Evolutionary conservation across 192 early-diverging fungal species (phyloP).

Genomic region (Jimgerdemannia lactiflua): DNA sequence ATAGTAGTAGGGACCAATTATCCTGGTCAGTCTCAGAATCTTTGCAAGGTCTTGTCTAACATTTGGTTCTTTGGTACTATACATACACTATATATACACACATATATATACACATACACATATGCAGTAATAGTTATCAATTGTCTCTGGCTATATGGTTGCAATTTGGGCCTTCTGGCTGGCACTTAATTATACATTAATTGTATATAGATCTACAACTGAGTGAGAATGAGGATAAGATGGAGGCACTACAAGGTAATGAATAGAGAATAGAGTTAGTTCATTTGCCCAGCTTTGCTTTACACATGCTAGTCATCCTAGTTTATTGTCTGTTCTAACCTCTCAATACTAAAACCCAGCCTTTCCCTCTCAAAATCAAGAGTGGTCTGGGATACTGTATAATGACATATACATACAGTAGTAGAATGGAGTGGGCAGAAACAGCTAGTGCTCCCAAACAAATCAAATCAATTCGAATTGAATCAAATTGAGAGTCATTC

Average conservation of each 20-base stretch:
- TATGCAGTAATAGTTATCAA: no score
- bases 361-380: background rate
- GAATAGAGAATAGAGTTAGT: background rate
- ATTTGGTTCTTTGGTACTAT: no score
- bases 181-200: no score
- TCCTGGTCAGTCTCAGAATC: no score
- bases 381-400: background rate
- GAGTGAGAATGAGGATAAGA: background rate
- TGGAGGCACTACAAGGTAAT: background rate
- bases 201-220: background rate
- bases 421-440: background rate
- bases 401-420: background rate
- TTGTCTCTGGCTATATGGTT: no score
- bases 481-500: no score
- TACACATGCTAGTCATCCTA: background rate
- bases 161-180: no score
- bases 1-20: no score
- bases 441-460: background rate
- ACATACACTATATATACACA: no score
- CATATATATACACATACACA: no score
- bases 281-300: background rate
- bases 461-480: no score
- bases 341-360: background rate
- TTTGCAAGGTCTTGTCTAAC: no score
- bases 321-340: background rate